These are phyloP conservation scores for Ophiobolus disseminans DNA, from an alignment of 2,329 filamentous ascomycete species.

Conservation along the genomic window DNA sequence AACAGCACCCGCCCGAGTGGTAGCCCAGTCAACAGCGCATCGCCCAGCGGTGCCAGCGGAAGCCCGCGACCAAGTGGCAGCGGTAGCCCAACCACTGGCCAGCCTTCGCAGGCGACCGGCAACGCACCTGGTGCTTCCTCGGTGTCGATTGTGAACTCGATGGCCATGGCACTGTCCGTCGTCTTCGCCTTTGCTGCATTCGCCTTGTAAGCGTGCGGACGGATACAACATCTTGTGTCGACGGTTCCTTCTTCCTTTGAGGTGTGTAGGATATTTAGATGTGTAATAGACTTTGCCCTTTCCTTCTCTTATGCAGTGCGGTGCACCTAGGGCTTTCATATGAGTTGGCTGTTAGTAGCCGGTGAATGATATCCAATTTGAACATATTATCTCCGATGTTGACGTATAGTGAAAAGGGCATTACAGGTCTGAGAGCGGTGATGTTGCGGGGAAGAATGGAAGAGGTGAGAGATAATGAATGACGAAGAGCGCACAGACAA, in stretches of 20 bases:
- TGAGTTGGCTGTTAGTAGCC: background rate
- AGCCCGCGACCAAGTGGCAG: background rate
- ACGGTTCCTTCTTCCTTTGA: background rate
- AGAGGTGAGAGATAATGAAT: background rate
- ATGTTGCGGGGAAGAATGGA: background rate
- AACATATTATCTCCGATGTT: constrained; percentile 7
- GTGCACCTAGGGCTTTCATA: constrained; percentile 1
- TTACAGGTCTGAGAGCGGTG: too few relatives aligned
- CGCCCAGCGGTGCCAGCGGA: constrained; percentile 1
- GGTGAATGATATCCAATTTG: constrained; percentile 4
- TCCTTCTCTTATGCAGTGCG: background rate
- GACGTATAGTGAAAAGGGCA: background rate
- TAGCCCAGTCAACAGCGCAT: constrained; percentile 15
- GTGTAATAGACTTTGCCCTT: constrained; percentile 6
- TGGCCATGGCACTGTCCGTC: constrained; percentile 35
- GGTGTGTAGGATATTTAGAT: constrained; percentile 5
- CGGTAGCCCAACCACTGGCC: background rate
- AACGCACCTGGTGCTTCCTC: constrained; percentile 17
- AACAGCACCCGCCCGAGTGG: constrained; percentile 16
- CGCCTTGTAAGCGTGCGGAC: constrained; percentile 22
- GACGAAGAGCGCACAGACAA: too few relatives aligned
- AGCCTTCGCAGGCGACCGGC: constrained; percentile 2
- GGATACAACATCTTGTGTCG: background rate
- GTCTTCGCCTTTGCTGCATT: constrained; percentile 34
- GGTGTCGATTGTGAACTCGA: constrained; percentile 28